Base-by-base conservation (phyloP, 2,329 filamentous ascomycete species). In the Allantophomopsis lycopodina region DNA sequence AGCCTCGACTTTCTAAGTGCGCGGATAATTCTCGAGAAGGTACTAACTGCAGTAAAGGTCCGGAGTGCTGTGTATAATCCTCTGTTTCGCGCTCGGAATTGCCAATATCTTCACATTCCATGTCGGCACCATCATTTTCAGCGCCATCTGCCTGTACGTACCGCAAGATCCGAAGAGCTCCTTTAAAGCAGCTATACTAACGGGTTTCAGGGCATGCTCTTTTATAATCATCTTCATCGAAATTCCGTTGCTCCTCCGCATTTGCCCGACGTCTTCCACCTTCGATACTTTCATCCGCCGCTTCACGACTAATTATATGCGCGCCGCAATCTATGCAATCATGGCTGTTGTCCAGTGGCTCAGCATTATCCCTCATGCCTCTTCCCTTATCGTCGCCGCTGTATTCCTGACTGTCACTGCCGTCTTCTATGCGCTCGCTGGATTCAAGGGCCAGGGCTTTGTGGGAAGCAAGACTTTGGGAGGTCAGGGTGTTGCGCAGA, bases 271-370 rank as follows among this genome's bases (percentile, higher is more conserved):
- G 5, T 96, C 89, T 12, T 63, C 79, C 47, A 78, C 74, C 48
- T 98, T 98, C 65, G 91, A 98, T 60, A 68, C 65, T 49, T 80
- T 87, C 58, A 89, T 98, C 61, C 87, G 89, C 62, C 80, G 76
- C 55, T 84, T 98, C 68, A 86, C 86, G 47, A 94, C 88, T 43
- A 96, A 95, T 69, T 96, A 88, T 68, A 93, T 91, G 79, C 87
- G 91, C 62, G 89, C 89, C 15, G 82, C 68, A 42, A 81, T 94
- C 57, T 98, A 98, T 63, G 63, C 65, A 42, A 64, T 75, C 57
- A 89, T 96, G 83, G 83, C 76, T 51, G 56, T 80, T 38, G 60
- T 94, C 35, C 87, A 95, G 62, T 96, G 84, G 75, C 65, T 94
- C 43, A 93, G 85, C 58, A 65, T 88, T 46, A 69, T 83, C 44